These are phyloP conservation scores for Triticum timopheevii DNA, from an alignment of 176 grass and related monocot species.

Conservation along the genomic window DNA sequence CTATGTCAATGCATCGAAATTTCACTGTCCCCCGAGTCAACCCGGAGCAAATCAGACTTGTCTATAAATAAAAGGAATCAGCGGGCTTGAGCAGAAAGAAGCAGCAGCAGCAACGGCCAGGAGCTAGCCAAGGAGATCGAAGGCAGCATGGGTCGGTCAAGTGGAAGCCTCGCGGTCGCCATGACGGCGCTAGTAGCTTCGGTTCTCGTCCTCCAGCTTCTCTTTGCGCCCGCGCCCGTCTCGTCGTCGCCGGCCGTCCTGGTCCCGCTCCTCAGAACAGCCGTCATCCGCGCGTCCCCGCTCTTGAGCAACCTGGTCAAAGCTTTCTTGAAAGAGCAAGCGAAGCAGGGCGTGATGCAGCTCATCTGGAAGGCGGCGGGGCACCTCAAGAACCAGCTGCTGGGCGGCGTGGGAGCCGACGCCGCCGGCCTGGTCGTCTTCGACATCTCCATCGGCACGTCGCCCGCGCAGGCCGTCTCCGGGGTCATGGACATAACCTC, in stretches of 20 bases:
- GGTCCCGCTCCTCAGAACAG: not conserved
- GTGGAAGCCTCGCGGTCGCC: not conserved
- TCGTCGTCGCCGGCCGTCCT: not conserved
- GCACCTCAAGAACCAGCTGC: not conserved
- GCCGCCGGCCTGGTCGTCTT: not conserved
- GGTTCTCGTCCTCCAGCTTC: not conserved
- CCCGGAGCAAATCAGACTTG: not conserved
- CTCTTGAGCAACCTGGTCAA: not conserved
- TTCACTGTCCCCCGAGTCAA: not conserved
- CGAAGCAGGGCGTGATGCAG: not conserved
- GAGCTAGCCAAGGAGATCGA: not conserved
- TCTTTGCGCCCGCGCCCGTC: not conserved
- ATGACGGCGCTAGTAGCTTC: not conserved
- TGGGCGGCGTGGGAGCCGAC: not conserved
- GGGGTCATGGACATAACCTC: not conserved
- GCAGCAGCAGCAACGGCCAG: not conserved
- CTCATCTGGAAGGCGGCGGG: not conserved
- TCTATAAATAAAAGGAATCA: not conserved
- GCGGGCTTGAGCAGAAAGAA: not conserved
- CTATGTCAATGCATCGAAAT: not conserved
- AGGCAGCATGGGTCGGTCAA: not conserved
- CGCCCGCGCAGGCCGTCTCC: not conserved
- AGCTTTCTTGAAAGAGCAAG: not conserved
- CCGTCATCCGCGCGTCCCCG: not conserved
- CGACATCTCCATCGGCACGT: constrained; percentile 18